These are phyloP conservation scores for Dioszegia crocea DNA, from an alignment of 768 basidiomycete genomes.

Conservation along the genomic window DNA sequence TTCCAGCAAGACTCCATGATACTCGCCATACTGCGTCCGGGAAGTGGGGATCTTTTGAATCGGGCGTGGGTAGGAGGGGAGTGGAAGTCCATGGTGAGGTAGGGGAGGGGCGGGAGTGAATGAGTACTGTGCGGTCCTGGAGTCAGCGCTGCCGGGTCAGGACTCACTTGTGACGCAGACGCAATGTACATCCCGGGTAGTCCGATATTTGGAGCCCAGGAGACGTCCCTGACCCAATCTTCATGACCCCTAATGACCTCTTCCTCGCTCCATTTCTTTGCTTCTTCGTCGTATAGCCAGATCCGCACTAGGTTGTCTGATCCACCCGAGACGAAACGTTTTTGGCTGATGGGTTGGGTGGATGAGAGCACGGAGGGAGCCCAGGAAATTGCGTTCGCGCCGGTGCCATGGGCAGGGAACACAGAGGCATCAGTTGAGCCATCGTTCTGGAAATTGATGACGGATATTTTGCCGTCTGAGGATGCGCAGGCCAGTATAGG, in stretches of 20 bases:
- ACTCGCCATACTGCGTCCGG: constrained; percentile 99
- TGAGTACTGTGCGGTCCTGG: constrained; percentile 50
- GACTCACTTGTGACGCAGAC: constrained; percentile 76
- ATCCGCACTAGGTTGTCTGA: constrained; percentile 94
- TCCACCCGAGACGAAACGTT: constrained; percentile 90
- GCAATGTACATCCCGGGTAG: constrained; percentile 92
- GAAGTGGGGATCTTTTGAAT: constrained; percentile 69
- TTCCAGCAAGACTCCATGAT: constrained; percentile 94
- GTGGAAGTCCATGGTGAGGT: constrained; percentile 46
- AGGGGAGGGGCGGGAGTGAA: constrained; percentile 45
- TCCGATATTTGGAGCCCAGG: constrained; percentile 97
- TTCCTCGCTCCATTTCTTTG: constrained; percentile 84
- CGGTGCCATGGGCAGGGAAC: constrained; percentile 91
- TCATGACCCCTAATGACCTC: constrained; percentile 86
- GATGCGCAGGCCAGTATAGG: constrained; percentile 95
- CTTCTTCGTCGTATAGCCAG: constrained; percentile 83
- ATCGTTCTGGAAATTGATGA: constrained; percentile 95
- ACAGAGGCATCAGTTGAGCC: constrained; percentile 94
- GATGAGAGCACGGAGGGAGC: constrained; percentile 77
- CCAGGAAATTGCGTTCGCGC: constrained; percentile 97
- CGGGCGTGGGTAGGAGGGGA: constrained; percentile 49
- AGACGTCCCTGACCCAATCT: constrained; percentile 98
- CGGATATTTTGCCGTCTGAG: constrained; percentile 93
- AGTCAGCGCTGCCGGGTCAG: constrained; percentile 8
- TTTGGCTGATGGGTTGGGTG: constrained; percentile 62